Evolutionary conservation across 2,329 filamentous ascomycete genomes (phyloP).

Genomic region (Sarocladium brachiariae): DNA sequence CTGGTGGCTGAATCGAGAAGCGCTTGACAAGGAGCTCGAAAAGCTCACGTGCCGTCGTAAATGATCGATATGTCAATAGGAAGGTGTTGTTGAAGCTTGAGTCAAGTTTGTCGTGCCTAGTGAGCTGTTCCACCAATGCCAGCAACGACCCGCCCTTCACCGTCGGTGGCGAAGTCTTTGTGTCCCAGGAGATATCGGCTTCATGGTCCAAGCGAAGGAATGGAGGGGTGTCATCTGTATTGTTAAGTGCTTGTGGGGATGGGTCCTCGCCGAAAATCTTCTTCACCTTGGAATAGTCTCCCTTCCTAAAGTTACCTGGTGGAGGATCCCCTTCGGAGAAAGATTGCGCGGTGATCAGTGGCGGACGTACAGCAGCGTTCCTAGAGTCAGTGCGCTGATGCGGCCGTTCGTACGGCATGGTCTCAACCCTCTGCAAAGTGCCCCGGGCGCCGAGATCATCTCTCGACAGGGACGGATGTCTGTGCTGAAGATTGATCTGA

Average conservation of each 20-base stretch:
- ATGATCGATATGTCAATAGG: constrained; percentile 91
- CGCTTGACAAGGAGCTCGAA: constrained; percentile 89
- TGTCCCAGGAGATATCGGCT: constrained; percentile 82
- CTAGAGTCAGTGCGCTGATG: constrained; percentile 54
- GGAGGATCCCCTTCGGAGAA: constrained; percentile 55
- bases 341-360: constrained; percentile 50
- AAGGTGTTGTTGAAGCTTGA: constrained; percentile 97
- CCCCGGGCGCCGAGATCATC: constrained; percentile 27
- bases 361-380: constrained; percentile 35
- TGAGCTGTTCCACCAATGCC: constrained; percentile 89
- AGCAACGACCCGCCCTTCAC: constrained; percentile 86
- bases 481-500: constrained; percentile 45
- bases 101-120: constrained; percentile 90
- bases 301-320: constrained; percentile 48
- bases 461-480: constrained; percentile 15
- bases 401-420: constrained; percentile 46
- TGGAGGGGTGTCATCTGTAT: constrained; percentile 71
- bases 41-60: constrained; percentile 82
- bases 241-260: constrained; percentile 39
- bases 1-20: constrained; percentile 87
- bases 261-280: constrained; percentile 62
- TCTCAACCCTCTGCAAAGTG: constrained; percentile 49
- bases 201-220: constrained; percentile 85
- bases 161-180: constrained; percentile 65
- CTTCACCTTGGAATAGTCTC: constrained; percentile 56